Percentiles rank a stretch among this genome's conserved stretches.
phyloP scores from a whole-genome alignment of 805 yeast species.

The Candida mattraensis region DNA sequence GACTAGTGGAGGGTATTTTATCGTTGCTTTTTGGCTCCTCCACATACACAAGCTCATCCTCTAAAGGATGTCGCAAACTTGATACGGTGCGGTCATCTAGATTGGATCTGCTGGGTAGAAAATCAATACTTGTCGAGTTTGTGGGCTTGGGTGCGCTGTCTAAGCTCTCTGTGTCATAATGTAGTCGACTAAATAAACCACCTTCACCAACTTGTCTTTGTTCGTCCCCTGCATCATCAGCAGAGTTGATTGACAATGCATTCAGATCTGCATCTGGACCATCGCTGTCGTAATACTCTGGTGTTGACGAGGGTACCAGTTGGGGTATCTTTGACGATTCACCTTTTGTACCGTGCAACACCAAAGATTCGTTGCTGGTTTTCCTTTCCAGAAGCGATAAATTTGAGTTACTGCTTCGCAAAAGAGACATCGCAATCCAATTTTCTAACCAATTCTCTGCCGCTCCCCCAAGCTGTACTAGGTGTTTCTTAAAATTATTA shows the following conservation, averaged over 20 bases:
- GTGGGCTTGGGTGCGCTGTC: slow-evolving; percentile 8
- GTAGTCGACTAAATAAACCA: slow-evolving; percentile 2
- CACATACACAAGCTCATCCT: slow-evolving; percentile 14
- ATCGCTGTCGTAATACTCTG: slow-evolving; percentile 13
- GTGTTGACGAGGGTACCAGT: too few species aligned
- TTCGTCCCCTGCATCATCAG: slow-evolving; percentile 6
- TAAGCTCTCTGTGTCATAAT: slow-evolving; percentile 9
- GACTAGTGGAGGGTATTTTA: slow-evolving; percentile 52
- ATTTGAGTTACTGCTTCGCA: slow-evolving; percentile 7
- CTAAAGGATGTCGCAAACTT: too few species aligned
- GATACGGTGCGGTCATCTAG: slow-evolving; percentile 3
- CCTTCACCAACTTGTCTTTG: slow-evolving; percentile 7
- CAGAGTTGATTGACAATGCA: slow-evolving; percentile 17
- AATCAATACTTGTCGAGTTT: slow-evolving; percentile 17
- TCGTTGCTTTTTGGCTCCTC: slow-evolving; percentile 40
- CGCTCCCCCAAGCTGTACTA: background rate
- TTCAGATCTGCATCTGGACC: slow-evolving; percentile 22
- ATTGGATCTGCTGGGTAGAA: slow-evolving; percentile 18
- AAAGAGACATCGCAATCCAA: slow-evolving; percentile 1
- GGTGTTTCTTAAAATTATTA: background rate
- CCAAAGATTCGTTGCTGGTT: slow-evolving; percentile 12
- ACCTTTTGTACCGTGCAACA: slow-evolving; percentile 6
- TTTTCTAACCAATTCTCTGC: slow-evolving; percentile 1
- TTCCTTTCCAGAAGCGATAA: slow-evolving; percentile 13
- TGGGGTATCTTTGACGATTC: too few species aligned